Conservation (phyloP, 169 alveolate genomes). For the Plasmodium relictum region DNA sequence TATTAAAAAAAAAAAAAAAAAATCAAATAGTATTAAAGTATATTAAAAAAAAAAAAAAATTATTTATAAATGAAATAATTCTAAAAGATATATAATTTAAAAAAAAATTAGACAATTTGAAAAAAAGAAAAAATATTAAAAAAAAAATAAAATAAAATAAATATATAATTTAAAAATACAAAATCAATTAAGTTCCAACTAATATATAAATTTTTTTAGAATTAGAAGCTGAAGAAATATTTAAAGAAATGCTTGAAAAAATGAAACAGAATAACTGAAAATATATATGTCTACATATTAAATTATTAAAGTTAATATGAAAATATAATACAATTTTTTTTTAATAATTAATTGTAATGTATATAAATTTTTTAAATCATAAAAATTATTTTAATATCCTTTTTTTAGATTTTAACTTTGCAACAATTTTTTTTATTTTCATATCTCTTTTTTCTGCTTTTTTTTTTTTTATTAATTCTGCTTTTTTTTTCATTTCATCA, state of each 20-base stretch:
- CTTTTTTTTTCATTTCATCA: slow-evolving; percentile 75
- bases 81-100: background rate
- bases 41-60: slow-evolving; percentile 7
- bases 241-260: slow-evolving; percentile 31
- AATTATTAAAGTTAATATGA: no score
- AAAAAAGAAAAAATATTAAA: background rate
- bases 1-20: slow-evolving; percentile 9
- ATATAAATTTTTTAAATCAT: background rate
- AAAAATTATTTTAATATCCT: background rate
- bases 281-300: background rate
- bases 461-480: slow-evolving; percentile 54
- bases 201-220: slow-evolving; percentile 10
- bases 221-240: slow-evolving; percentile 36
- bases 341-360: background rate
- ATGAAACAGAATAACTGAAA: slow-evolving; percentile 19
- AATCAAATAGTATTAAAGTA: background rate
- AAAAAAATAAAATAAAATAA: background rate
- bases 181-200: background rate
- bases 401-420: slow-evolving; percentile 35
- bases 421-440: slow-evolving; percentile 43
- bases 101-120: background rate
- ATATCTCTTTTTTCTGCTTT: slow-evolving; percentile 60
- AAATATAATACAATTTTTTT: no score
- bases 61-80: background rate
- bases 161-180: background rate